Percentiles rank a stretch among this genome's conserved stretches.
Evolutionary conservation across 73 alveolate species (phyloP).

Genomic region (Symbiodinium pilosum): DNA sequence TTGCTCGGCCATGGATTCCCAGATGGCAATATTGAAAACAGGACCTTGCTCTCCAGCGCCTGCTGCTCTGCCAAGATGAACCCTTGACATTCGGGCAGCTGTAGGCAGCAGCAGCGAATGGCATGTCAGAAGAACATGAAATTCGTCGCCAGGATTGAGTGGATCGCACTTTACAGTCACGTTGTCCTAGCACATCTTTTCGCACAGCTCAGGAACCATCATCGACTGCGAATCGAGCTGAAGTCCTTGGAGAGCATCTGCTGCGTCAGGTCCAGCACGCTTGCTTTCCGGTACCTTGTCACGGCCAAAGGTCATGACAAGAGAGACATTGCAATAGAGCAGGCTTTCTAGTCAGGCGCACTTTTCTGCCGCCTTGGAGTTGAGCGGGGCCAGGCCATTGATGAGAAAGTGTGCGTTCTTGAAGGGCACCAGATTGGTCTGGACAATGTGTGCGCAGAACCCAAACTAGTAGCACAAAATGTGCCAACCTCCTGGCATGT

Average conservation of each 20-base stretch:
- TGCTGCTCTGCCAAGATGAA: no score
- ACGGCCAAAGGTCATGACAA: no score
- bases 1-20: no score
- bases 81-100: no score
- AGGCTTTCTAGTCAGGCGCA: not conserved
- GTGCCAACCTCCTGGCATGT: not conserved
- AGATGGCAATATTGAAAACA: no score
- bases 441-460: not conserved
- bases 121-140: not conserved
- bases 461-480: not conserved
- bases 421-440: conserved; percentile 87
- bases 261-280: conserved; percentile 64
- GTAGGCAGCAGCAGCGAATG: no score
- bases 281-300: conserved; percentile 11
- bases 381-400: conserved; percentile 83
- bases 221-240: not conserved
- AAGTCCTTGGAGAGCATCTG: conserved; percentile 73
- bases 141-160: conserved; percentile 60
- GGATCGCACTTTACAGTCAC: conserved; percentile 94
- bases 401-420: conserved; percentile 84
- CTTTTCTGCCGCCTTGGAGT: conserved; percentile 36
- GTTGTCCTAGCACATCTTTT: not conserved
- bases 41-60: no score
- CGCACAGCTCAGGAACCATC: not conserved
- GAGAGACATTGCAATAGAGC: no score